Conservation (phyloP, 257 asterid genomes). For the Ehretia macrophylla region DNA sequence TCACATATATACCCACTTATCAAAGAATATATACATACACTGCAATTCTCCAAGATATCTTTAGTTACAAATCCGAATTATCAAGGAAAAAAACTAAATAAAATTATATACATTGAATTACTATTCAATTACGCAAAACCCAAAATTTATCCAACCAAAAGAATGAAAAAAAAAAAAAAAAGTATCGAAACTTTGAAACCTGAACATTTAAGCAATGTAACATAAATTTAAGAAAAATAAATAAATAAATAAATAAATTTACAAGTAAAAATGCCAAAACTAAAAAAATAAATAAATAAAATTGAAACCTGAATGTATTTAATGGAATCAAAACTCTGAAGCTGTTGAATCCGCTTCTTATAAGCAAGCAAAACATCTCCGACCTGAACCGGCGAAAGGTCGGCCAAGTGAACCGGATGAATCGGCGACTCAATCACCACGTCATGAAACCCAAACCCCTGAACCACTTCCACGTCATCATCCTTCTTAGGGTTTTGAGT, state of each 20-base stretch:
- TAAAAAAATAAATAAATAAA: background rate
- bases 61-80: background rate
- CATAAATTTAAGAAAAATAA: background rate
- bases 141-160: background rate
- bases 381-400: conserved; percentile 50
- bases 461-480: conserved; percentile 29
- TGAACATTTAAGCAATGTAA: too few relatives aligned
- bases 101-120: background rate
- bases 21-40: too few relatives aligned
- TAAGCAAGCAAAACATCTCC: conserved; percentile 72
- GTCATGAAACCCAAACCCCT: conserved; percentile 91
- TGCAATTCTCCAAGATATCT: too few relatives aligned
- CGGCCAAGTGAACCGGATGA: conserved; percentile 63
- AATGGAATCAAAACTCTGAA: conserved; percentile 43
- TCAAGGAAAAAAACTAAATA: background rate
- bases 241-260: background rate
- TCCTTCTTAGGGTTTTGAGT: background rate
- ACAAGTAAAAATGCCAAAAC: background rate
- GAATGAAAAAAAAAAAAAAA: background rate
- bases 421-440: conserved; percentile 89
- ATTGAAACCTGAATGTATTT: conserved; percentile 69
- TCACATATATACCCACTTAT: too few relatives aligned
- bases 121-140: background rate
- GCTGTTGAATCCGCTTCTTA: conserved; percentile 65
- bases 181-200: background rate